Evolutionary conservation across 768 basidiomycete species (phyloP).

Genomic region (Collybiopsis luxurians): DNA sequence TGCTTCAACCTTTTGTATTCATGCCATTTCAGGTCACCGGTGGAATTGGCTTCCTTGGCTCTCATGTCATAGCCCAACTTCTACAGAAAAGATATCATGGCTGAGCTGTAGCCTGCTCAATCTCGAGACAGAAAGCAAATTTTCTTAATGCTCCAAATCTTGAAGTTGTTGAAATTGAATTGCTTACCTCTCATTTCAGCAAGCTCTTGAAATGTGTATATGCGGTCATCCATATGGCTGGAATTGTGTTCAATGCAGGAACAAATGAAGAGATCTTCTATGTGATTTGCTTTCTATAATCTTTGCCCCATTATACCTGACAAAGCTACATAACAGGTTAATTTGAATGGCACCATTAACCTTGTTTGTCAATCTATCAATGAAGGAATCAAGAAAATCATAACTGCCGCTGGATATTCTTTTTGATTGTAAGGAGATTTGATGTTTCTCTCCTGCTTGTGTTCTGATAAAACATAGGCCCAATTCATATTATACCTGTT

Average conservation of each 20-base stretch:
- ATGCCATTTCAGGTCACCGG: conserved; percentile 17
- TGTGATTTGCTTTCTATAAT: background rate
- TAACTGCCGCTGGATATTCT: conserved; percentile 18
- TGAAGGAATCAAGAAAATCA: conserved; percentile 20
- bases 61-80: conserved; percentile 11
- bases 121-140: background rate
- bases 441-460: background rate
- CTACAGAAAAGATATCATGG: conserved; percentile 9
- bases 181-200: background rate
- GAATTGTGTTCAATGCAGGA: conserved; percentile 6
- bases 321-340: conserved; percentile 13
- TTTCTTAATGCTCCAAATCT: conserved; percentile 5
- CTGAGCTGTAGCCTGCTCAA: conserved; percentile 5
- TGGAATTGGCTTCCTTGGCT: conserved; percentile 14
- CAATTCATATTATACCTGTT: too few species aligned
- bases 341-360: conserved; percentile 23
- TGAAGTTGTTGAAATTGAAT: conserved; percentile 7
- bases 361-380: conserved; percentile 20
- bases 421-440: conserved; percentile 9
- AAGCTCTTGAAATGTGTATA: conserved; percentile 3
- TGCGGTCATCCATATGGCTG: conserved; percentile 12
- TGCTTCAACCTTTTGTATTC: too few species aligned
- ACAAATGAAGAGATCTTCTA: conserved; percentile 5
- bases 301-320: background rate
- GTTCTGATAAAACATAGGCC: background rate